Evolutionary conservation across 1,284 basidiomycete species (phyloP).

Genomic region (Cryptococcus sp.): DNA sequence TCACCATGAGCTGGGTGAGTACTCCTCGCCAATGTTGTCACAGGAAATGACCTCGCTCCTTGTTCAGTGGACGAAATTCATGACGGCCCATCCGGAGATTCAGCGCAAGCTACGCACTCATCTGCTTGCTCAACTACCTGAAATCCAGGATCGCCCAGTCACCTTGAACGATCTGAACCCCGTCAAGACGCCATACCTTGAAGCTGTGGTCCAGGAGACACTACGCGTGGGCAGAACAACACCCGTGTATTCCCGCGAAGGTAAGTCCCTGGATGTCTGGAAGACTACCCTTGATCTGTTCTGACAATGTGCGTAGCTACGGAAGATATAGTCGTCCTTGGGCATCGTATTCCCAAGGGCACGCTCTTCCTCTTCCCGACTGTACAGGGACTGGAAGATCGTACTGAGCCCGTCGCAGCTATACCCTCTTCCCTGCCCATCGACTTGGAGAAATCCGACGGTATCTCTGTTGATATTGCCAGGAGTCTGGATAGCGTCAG

Average conservation of each 20-base stretch:
- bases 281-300: too few relatives aligned
- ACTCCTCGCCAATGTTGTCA: neutral
- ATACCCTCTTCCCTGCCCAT: neutral
- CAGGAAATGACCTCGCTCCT: too few relatives aligned
- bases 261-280: constrained; percentile 13
- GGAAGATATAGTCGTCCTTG: constrained; percentile 34
- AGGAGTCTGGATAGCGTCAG: neutral
- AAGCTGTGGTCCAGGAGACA: constrained; percentile 39
- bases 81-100: constrained; percentile 32
- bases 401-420: constrained; percentile 8
- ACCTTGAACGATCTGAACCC: constrained; percentile 46
- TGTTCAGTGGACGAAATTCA: constrained; percentile 34
- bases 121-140: constrained; percentile 20
- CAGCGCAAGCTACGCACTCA: constrained; percentile 33
- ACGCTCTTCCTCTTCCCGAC: constrained; percentile 30
- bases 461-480: neutral
- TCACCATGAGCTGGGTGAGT: constrained; percentile 33
- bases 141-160: constrained; percentile 21
- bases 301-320: constrained; percentile 17
- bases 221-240: constrained; percentile 34
- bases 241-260: constrained; percentile 29
- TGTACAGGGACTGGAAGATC: constrained; percentile 19
- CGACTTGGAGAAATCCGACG: neutral
- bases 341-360: constrained; percentile 33
- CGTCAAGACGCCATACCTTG: constrained; percentile 59